Conservation (phyloP, 139 green algal genomes). For the Chlamydomonas sp. region DNA sequence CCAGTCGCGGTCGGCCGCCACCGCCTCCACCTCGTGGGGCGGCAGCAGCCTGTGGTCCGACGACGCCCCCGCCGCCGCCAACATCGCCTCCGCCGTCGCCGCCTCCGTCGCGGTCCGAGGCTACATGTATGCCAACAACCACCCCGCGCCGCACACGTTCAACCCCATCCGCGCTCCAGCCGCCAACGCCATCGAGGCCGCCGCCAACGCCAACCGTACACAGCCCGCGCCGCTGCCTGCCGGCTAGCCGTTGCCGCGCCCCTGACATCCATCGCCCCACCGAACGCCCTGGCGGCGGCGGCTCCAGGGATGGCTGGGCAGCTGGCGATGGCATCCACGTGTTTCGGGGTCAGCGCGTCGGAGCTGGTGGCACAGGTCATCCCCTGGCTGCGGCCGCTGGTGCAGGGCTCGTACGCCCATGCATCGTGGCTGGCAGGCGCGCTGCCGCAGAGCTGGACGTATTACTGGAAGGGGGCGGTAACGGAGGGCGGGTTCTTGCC, state of each 20-base stretch:
- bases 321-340: too few relatives aligned
- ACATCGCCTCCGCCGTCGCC: constrained; percentile 13
- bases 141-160: constrained; percentile 20
- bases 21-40: constrained; percentile 10
- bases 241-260: background rate
- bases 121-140: constrained; percentile 31
- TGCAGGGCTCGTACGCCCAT: background rate
- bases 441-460: constrained; percentile 28
- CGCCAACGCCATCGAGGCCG: constrained; percentile 6
- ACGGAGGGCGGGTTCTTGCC: constrained; percentile 29
- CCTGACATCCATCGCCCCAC: too few relatives aligned
- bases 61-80: constrained; percentile 18
- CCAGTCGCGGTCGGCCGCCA: background rate
- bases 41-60: constrained; percentile 27
- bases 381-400: constrained; percentile 19
- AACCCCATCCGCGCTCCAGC: constrained; percentile 30
- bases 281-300: too few relatives aligned
- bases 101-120: constrained; percentile 22
- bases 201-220: constrained; percentile 6
- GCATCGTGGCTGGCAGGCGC: background rate
- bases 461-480: constrained; percentile 23
- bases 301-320: too few relatives aligned
- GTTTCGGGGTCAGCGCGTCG: background rate
- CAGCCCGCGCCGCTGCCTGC: background rate
- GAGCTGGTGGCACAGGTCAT: constrained; percentile 8